These are phyloP conservation scores for Pleurotus tuber-regium DNA, from an alignment of 768 basidiomycete genomes.

Conservation along the genomic window DNA sequence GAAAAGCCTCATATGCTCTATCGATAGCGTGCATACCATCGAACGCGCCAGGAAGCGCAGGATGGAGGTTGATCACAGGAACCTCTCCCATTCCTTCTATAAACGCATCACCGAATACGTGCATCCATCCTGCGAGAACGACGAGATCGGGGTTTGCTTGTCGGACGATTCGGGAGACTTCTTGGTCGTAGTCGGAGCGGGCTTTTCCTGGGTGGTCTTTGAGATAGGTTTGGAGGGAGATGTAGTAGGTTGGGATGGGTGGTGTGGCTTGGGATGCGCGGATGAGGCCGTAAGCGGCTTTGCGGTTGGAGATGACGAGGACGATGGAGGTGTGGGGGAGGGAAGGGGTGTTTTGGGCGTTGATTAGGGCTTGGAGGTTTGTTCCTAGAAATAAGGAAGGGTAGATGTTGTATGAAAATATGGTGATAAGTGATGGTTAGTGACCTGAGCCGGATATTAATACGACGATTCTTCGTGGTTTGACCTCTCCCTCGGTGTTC, in stretches of 20 bases:
- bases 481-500: background rate
- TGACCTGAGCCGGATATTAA: slow-evolving; percentile 57
- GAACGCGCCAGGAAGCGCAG: slow-evolving; percentile 94
- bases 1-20: slow-evolving; percentile 86
- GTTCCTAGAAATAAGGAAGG: slow-evolving; percentile 54
- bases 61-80: slow-evolving; percentile 95
- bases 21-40: slow-evolving; percentile 92
- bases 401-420: background rate
- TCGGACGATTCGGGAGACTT: slow-evolving; percentile 66
- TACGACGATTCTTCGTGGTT: slow-evolving; percentile 36
- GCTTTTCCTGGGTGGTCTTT: slow-evolving; percentile 67
- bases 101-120: slow-evolving; percentile 53
- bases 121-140: slow-evolving; percentile 99
- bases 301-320: slow-evolving; percentile 89
- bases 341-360: slow-evolving; percentile 74
- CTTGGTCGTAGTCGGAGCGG: slow-evolving; percentile 81
- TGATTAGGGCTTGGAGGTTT: slow-evolving; percentile 95
- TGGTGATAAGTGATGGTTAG: slow-evolving; percentile 13
- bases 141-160: slow-evolving; percentile 76
- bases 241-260: slow-evolving; percentile 77
- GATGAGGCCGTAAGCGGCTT: slow-evolving; percentile 83
- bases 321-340: slow-evolving; percentile 70
- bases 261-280: slow-evolving; percentile 73
- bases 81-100: slow-evolving; percentile 29
- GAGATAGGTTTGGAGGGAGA: slow-evolving; percentile 82